These are phyloP conservation scores for Diophrys appendiculata DNA, from an alignment of 73 alveolate species.

Conservation along the genomic window DNA sequence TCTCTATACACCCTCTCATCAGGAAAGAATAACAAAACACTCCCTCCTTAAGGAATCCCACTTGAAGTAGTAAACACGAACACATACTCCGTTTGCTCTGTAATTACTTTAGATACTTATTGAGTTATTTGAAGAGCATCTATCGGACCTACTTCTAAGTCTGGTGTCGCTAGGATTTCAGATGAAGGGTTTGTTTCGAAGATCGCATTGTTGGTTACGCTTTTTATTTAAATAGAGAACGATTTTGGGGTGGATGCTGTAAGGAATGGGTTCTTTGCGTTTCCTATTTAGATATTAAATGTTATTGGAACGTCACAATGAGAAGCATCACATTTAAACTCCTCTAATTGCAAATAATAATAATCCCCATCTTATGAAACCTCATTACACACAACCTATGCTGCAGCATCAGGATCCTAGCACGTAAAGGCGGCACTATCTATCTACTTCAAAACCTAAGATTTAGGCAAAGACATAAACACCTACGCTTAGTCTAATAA, in stretches of 20 bases:
- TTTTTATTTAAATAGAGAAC: neutral
- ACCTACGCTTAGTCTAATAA: constrained; percentile 34
- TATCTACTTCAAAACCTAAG: neutral
- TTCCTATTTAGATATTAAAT: neutral
- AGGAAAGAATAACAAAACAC: constrained; percentile 8
- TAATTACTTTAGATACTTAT: neutral
- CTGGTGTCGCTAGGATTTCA: constrained; percentile 27
- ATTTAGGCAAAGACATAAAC: constrained; percentile 27
- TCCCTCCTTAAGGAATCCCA: constrained; percentile 23
- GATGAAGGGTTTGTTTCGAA: neutral
- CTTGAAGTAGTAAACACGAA: constrained; percentile 4
- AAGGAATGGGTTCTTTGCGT: constrained; percentile 23
- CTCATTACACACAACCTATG: too few species aligned
- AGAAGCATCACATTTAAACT: constrained; percentile 2
- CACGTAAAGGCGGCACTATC: too few species aligned
- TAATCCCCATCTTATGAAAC: constrained; percentile 6
- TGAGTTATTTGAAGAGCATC: neutral
- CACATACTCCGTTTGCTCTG: constrained; percentile 2
- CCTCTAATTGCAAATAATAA: constrained; percentile 1
- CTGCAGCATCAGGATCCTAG: too few species aligned
- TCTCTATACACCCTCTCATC: constrained; percentile 9
- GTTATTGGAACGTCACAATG: constrained; percentile 5
- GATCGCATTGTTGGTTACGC: constrained; percentile 10
- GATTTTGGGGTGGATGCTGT: constrained; percentile 5
- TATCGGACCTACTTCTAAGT: constrained; percentile 8